A percentile compares a stretch with the other conserved stretches of the same genome.
Evolutionary conservation across 2,329 filamentous ascomycete genomes (phyloP).

Genomic region (Penicillium sp.): DNA sequence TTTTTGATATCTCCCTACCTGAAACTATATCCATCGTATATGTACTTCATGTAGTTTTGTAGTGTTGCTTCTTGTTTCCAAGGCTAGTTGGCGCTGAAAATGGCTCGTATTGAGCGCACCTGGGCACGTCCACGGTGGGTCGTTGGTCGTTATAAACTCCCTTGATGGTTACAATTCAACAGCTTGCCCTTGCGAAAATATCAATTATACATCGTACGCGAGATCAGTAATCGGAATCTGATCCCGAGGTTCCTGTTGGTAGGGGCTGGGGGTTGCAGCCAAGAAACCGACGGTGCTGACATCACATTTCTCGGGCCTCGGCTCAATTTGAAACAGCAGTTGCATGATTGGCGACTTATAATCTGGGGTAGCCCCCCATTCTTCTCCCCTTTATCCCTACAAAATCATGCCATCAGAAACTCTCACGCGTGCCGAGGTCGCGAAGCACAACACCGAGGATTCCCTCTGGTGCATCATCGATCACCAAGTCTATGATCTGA

Average conservation of each 20-base stretch:
- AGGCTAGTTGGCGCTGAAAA: not conserved
- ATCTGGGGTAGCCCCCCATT: slow-evolving; percentile 10
- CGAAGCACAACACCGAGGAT: slow-evolving; percentile 71
- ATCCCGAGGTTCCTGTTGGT: not conserved
- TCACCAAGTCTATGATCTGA: slow-evolving; percentile 80
- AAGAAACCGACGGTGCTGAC: not conserved
- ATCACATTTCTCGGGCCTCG: slow-evolving; percentile 17
- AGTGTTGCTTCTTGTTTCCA: not conserved
- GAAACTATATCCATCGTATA: no score
- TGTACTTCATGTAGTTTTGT: not conserved
- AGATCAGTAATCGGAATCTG: not conserved
- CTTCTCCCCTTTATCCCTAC: not conserved
- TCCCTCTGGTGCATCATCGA: slow-evolving; percentile 83
- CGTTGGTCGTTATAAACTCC: not conserved
- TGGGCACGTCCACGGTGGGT: not conserved
- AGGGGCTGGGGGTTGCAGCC: not conserved
- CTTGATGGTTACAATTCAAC: not conserved
- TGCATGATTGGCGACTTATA: slow-evolving; percentile 13
- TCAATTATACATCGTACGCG: not conserved
- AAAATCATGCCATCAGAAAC: slow-evolving; percentile 22
- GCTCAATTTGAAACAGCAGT: slow-evolving; percentile 14
- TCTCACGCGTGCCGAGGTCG: slow-evolving; percentile 59
- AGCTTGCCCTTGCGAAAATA: not conserved
- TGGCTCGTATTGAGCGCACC: not conserved
- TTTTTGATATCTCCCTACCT: no score